Percentiles rank a stretch among this genome's conserved stretches.
phyloP scores from a whole-genome alignment of 352 stramenopile species.

The Globisporangium recalcitrans region DNA sequence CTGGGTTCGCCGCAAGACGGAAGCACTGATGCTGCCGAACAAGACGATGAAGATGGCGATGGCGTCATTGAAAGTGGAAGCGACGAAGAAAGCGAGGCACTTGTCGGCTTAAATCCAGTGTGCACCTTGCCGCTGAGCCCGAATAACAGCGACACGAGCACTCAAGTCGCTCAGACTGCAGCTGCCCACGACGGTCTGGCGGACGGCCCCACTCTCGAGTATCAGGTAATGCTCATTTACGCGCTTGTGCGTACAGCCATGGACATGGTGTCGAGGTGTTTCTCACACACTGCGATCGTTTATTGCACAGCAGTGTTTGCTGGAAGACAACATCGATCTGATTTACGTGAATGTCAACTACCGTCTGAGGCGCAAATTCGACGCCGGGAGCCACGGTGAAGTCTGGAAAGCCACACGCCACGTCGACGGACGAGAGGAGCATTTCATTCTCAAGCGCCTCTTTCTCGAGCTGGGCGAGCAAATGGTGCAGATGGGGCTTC shows the following conservation, averaged over 20 bases:
- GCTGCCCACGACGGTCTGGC: neutral
- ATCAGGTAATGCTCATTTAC: conserved; percentile 28
- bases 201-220: conserved; percentile 65
- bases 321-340: conserved; percentile 46
- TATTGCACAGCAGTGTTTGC: conserved; percentile 44
- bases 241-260: neutral
- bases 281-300: conserved; percentile 8
- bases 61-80: neutral
- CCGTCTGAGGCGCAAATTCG: conserved; percentile 74
- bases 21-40: neutral
- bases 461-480: conserved; percentile 61
- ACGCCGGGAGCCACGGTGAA: conserved; percentile 81
- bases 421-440: conserved; percentile 27
- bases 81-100: neutral
- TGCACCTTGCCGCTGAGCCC: conserved; percentile 18
- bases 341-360: conserved; percentile 78
- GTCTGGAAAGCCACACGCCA: conserved; percentile 56
- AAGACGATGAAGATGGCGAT: neutral
- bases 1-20: conserved; percentile 7
- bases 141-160: conserved; percentile 10
- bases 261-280: neutral
- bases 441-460: conserved; percentile 84
- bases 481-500: conserved; percentile 71
- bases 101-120: neutral
- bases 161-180: conserved; percentile 5